Conservation (phyloP, 495 filamentous ascomycete species). For the Penicillium canariense region DNA sequence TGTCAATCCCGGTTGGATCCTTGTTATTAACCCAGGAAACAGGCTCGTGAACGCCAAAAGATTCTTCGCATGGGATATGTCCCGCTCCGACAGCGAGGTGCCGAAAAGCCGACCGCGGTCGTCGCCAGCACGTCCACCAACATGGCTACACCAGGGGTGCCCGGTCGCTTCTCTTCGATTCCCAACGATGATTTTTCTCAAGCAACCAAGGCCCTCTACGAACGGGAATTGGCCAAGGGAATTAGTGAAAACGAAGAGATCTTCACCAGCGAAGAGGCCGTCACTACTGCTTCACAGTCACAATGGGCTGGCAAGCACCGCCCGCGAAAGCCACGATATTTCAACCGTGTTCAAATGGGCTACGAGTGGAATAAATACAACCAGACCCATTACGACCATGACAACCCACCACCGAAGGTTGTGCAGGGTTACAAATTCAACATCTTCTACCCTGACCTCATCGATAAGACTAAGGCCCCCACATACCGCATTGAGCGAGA, state of each 20-base stretch:
- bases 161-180: conserved; percentile 70
- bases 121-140: conserved; percentile 31
- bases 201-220: conserved; percentile 86
- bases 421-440: conserved; percentile 99
- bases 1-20: neutral
- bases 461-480: conserved; percentile 90
- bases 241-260: conserved; percentile 95
- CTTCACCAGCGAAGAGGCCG: conserved; percentile 85
- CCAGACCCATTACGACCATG: conserved; percentile 98
- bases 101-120: conserved; percentile 46
- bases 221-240: conserved; percentile 88
- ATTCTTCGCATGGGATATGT: conserved; percentile 69
- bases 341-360: conserved; percentile 98
- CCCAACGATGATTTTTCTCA: conserved; percentile 86
- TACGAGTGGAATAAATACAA: conserved; percentile 99
- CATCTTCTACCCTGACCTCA: conserved; percentile 98
- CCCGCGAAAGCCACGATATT: conserved; percentile 92
- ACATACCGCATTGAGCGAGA: conserved; percentile 95
- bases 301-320: conserved; percentile 89
- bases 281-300: conserved; percentile 61
- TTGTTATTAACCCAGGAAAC: conserved; percentile 2
- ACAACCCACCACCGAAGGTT: conserved; percentile 96
- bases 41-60: conserved; percentile 60
- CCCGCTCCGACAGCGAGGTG: conserved; percentile 54
- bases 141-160: conserved; percentile 41